Base-by-base conservation (phyloP, 139 green algal genomes). In the Chlamydomonas schloesseri region DNA sequence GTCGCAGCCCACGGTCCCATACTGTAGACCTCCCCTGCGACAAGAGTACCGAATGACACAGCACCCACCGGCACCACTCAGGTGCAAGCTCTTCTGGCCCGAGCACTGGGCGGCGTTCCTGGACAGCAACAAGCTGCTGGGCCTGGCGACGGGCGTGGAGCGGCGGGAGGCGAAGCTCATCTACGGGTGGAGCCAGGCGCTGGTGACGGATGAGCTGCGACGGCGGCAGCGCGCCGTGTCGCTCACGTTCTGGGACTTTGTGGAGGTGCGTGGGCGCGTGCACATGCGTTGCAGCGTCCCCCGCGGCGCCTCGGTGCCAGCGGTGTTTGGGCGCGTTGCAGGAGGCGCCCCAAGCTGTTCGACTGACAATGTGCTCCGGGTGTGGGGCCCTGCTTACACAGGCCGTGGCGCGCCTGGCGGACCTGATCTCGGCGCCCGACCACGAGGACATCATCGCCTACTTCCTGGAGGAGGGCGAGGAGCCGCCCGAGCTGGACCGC, bases 131-230 rank as follows among this genome's bases (percentile, higher is more conserved):
- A 70, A 86, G 29, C 81, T 94, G 37, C 62, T 93, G 31, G 89
- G 84, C 11, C 67, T 50, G 21, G 64, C 70, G 50, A 83, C 83
- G 20, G 77, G 82, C n/a, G 50, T 93, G 18, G 80, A 89, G 29
- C 88, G 84, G 46, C n/a, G 47, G 26, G 91, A 93, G 36, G 89
- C 89, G 3, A 92, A 92, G 78, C 85, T 93, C 0, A 76, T 94
- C 0, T 94, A 91, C 75, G 73, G 14, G 3, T 91, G 89, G 88
- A 89, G 75, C 72, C 89, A 84, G 65, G 20, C 64, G 46, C 62
- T 86, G 31, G 88, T 94, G 20, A 78, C 86, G 24, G 91, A 94
- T 42, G 91, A 94, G 89, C 87, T 94, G 57, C 82, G 88, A 68
- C 72, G 88, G 36, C 64, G 91, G 33, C 91, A 93, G 71, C 69